phyloP scores from a whole-genome alignment of 345 rosid species.

The Melaleuca alternifolia region DNA sequence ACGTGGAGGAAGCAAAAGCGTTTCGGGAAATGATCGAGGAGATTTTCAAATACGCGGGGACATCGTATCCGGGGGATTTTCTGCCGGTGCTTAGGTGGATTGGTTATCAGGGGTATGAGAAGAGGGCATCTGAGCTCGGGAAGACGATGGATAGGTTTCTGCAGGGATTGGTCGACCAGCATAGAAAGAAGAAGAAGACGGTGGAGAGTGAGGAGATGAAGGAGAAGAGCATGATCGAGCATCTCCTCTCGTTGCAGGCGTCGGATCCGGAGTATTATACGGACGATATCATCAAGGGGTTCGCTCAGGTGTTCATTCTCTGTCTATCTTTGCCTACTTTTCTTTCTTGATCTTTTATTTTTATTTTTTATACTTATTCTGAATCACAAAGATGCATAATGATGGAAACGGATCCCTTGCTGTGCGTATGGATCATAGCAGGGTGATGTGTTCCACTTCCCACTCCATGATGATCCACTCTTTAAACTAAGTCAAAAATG shows the following conservation, averaged over 20 bases:
- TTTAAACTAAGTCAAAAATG: no score
- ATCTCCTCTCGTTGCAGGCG: conserved; percentile 23
- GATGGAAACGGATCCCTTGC: no score
- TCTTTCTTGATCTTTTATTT: neutral
- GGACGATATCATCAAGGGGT: conserved; percentile 39
- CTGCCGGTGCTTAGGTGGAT: conserved; percentile 26
- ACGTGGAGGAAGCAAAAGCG: conserved; percentile 11
- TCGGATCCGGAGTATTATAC: conserved; percentile 34
- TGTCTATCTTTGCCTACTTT: no score
- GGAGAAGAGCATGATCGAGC: conserved; percentile 28
- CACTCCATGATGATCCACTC: no score
- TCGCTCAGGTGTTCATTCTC: conserved; percentile 13
- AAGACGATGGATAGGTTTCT: conserved; percentile 18
- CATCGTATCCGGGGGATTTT: conserved; percentile 24
- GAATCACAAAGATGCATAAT: neutral
- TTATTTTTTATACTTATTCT: neutral
- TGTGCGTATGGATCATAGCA: no score
- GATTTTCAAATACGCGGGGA: conserved; percentile 7
- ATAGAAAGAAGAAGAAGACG: neutral
- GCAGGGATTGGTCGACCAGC: conserved; percentile 30
- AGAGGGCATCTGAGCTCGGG: conserved; percentile 4
- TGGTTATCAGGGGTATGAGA: neutral
- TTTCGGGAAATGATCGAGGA: conserved; percentile 16
- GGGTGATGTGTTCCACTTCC: no score
- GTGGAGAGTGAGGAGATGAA: neutral